Conservation (phyloP, 768 basidiomycete species). For the Tylopilus vinaceipallidus region DNA sequence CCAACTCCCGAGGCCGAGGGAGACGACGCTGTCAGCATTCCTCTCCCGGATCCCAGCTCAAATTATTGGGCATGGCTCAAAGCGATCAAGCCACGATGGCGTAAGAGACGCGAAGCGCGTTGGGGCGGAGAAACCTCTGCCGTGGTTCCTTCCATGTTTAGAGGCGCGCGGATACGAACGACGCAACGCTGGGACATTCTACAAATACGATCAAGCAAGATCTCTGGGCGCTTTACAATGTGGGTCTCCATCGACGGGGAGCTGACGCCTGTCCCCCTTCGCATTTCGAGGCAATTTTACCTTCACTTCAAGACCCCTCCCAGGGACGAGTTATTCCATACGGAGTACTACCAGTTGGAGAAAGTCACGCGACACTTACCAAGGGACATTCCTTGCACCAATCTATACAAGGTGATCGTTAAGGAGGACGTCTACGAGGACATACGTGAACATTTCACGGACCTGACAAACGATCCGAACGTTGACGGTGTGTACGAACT, state of each 20-base stretch:
- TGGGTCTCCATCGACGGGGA: conserved; percentile 86
- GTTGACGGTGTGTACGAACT: conserved; percentile 94
- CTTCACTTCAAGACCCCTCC: conserved; percentile 79
- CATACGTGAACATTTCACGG: conserved; percentile 87
- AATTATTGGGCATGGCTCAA: conserved; percentile 79
- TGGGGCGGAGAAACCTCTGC: conserved; percentile 40
- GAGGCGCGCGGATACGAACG: conserved; percentile 52
- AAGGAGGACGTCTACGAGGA: conserved; percentile 82
- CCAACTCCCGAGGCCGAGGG: conserved; percentile 43
- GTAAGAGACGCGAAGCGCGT: conserved; percentile 49
- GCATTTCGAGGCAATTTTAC: conserved; percentile 91
- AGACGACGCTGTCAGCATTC: conserved; percentile 23
- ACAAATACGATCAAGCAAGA: conserved; percentile 78
- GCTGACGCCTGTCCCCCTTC: conserved; percentile 75
- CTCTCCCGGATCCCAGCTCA: conserved; percentile 59
- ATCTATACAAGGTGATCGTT: conserved; percentile 82
- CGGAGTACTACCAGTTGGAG: conserved; percentile 66
- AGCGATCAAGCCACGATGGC: conserved; percentile 79
- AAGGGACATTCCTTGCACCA: conserved; percentile 67
- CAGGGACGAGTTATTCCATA: conserved; percentile 62
- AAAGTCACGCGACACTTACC: conserved; percentile 79
- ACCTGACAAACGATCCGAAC: conserved; percentile 89
- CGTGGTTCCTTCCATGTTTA: conserved; percentile 74
- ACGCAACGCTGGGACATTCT: conserved; percentile 88
- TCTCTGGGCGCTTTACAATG: conserved; percentile 78